phyloP scores from a whole-genome alignment of 768 basidiomycete genomes.

The Lactarius deliciosus region DNA sequence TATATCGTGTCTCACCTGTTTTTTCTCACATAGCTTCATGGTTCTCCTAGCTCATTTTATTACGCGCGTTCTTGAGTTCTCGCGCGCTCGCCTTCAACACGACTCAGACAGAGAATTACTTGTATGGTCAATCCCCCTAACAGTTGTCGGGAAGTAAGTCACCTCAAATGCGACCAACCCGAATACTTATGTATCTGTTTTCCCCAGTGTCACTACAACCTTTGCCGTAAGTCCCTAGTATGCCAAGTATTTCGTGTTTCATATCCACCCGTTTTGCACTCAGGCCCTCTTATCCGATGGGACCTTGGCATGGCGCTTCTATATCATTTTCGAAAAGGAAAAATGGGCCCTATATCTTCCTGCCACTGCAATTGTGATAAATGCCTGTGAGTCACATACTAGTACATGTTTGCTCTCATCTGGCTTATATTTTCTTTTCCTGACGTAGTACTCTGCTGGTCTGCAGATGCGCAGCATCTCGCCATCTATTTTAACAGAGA shows the following conservation, averaged over 20 bases:
- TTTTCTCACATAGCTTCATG: constrained; percentile 27
- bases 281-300: constrained; percentile 32
- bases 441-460: constrained; percentile 31
- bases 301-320: constrained; percentile 33
- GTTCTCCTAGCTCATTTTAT: constrained; percentile 31
- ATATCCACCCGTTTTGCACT: background rate
- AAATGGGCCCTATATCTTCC: constrained; percentile 33
- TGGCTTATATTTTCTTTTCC: background rate
- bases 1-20: constrained; percentile 31
- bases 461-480: constrained; percentile 29
- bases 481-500: constrained; percentile 23
- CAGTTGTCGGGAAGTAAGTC: constrained; percentile 20
- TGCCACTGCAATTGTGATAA: constrained; percentile 22
- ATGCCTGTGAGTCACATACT: constrained; percentile 26
- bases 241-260: background rate
- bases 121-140: constrained; percentile 30
- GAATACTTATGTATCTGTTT: background rate
- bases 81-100: constrained; percentile 27
- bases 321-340: constrained; percentile 26
- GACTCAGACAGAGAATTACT: constrained; percentile 25
- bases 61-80: constrained; percentile 30
- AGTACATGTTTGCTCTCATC: background rate
- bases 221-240: background rate
- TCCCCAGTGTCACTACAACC: constrained; percentile 20
- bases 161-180: too few relatives aligned